Base-by-base conservation (phyloP, 768 basidiomycete species). In the Kwoniella sp. region DNA sequence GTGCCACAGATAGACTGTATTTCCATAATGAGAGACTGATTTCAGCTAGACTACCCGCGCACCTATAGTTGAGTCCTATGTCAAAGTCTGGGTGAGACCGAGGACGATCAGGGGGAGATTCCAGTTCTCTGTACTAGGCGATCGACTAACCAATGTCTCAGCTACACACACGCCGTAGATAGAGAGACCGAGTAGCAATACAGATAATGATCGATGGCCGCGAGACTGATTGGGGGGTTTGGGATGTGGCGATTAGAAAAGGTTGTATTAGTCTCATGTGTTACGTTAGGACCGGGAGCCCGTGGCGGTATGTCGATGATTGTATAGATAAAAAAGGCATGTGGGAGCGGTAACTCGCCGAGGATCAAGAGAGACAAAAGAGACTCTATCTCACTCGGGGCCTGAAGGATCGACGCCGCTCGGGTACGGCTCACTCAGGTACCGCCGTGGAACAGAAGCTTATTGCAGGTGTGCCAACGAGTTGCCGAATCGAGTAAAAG, bases 351-450 rank as follows among this genome's bases (percentile, higher is more conserved):
- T 13, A 13, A 34, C 34, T n/a, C n/a, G n/a, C n/a, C n/a, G n/a
- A n/a, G n/a, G n/a, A n/a, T n/a, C n/a, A n/a, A n/a, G n/a, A n/a
- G n/a, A n/a, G n/a, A n/a, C n/a, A n/a, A 37, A 37, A 37, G 13
- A 7, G 34, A 13, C 7, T 37, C 34, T 37, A 37, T 37, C 20
- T 45, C 4, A 45, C 41, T 3, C 3, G 11, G 41, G 41, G 41
- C 41, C 41, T 45, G 41, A 45, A 51, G 26, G 50, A 51, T 51
- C 50, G 23, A 51, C 50, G 50, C 15, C 50, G 23, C 50, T 51
- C 50, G 50, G 50, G 50, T 51, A 17, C 50, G 50, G 50, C 50
- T 51, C 23, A 51, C 5, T 51, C 50, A 51, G 50, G 50, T 51
- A 51, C 50, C 22, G 17, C 50, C 50, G 50, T 23, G 11, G 23